These are phyloP conservation scores for Boletus tylopilopsis DNA, from an alignment of 768 basidiomycete species.

Conservation along the genomic window DNA sequence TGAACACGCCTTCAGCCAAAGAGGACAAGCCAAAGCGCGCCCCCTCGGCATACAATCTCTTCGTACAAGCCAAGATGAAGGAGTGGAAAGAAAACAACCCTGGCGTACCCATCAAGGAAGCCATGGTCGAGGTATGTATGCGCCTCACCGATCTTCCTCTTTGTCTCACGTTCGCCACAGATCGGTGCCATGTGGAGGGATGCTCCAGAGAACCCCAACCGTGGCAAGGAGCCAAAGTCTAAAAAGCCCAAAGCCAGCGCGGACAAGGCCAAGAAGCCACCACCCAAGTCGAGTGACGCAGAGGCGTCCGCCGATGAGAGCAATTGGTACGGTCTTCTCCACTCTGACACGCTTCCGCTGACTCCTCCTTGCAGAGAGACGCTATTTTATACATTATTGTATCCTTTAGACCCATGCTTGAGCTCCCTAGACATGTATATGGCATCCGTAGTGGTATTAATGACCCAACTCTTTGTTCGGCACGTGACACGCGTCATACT, in stretches of 20 bases:
- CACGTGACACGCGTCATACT: conserved; percentile 20
- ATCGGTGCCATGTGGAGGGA: conserved; percentile 56
- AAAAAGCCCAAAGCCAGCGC: conserved; percentile 41
- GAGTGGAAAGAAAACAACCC: conserved; percentile 52
- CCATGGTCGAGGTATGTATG: conserved; percentile 42
- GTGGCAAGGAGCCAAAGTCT: conserved; percentile 49
- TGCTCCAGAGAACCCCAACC: conserved; percentile 62
- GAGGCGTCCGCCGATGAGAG: conserved; percentile 24
- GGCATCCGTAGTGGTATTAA: conserved; percentile 2
- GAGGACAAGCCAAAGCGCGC: conserved; percentile 52
- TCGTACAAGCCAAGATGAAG: conserved; percentile 54
- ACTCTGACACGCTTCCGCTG: neutral
- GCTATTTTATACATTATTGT: conserved; percentile 11
- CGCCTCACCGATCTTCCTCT: conserved; percentile 3
- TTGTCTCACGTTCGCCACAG: conserved; percentile 30
- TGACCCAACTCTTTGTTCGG: neutral
- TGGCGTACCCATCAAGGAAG: conserved; percentile 47
- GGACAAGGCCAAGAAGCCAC: conserved; percentile 16
- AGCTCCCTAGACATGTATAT: conserved; percentile 3
- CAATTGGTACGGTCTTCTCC: conserved; percentile 9
- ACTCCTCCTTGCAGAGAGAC: conserved; percentile 1
- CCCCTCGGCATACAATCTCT: conserved; percentile 58
- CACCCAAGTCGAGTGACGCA: conserved; percentile 19
- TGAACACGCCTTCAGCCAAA: conserved; percentile 25
- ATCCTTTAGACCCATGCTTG: conserved; percentile 2